A percentile compares a stretch with the other conserved stretches of the same genome.
Evolutionary conservation across 2,329 filamentous ascomycete genomes (phyloP).

Genomic region (Emericellopsis cladophorae): DNA sequence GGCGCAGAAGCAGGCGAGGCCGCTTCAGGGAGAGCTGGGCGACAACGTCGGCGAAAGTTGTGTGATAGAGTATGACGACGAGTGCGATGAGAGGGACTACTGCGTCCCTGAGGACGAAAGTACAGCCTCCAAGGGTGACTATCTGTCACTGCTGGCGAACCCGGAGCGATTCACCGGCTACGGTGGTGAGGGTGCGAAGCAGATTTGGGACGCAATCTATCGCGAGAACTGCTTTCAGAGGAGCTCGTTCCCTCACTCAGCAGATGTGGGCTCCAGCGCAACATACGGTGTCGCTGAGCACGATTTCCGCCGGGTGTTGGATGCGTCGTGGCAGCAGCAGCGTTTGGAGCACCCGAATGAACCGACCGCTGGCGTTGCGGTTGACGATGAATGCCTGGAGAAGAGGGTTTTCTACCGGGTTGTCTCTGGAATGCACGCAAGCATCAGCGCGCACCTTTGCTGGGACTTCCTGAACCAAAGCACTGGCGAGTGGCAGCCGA

Average conservation of each 20-base stretch:
- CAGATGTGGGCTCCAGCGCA: conserved; percentile 33
- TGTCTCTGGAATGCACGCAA: conserved; percentile 95
- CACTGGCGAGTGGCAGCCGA: conserved; percentile 86
- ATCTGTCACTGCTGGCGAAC: conserved; percentile 87
- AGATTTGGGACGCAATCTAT: conserved; percentile 96
- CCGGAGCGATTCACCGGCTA: conserved; percentile 95
- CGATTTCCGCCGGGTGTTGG: conserved; percentile 49
- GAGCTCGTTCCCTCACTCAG: conserved; percentile 48
- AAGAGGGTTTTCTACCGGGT: conserved; percentile 98
- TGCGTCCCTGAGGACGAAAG: conserved; percentile 93
- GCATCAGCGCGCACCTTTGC: conserved; percentile 91
- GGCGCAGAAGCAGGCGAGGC: conserved; percentile 58
- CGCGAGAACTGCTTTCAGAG: conserved; percentile 89
- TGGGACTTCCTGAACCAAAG: conserved; percentile 94
- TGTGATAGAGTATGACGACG: conserved; percentile 93
- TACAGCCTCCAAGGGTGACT: conserved; percentile 77
- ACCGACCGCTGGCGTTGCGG: conserved; percentile 26
- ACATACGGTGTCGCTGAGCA: conserved; percentile 40
- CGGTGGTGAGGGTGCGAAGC: conserved; percentile 66
- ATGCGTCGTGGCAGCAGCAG: conserved; percentile 44
- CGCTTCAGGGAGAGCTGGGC: conserved; percentile 71
- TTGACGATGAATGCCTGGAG: conserved; percentile 88
- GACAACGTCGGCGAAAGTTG: conserved; percentile 88
- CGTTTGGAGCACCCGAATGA: conserved; percentile 32
- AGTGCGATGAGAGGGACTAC: conserved; percentile 93